Evolutionary conservation across 352 stramenopile genomes (phyloP).

Genomic region (Globisporangium lucens): DNA sequence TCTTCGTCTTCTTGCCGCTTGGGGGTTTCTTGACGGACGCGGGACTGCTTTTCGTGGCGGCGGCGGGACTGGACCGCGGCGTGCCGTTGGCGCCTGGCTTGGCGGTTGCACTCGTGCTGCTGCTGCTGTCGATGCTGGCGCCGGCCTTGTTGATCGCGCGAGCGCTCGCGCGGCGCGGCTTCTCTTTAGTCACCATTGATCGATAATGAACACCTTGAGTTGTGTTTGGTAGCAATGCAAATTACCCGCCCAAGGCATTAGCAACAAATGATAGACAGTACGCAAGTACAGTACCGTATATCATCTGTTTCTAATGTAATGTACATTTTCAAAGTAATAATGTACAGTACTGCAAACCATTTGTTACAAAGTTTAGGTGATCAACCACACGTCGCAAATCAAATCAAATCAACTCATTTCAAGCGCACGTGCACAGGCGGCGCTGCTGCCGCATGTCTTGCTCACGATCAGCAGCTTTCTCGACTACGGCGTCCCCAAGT

Average conservation of each 20-base stretch:
- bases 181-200: constrained; percentile 7
- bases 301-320: neutral
- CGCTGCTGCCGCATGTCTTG: neutral
- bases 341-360: neutral
- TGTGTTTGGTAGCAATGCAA: neutral
- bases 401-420: neutral
- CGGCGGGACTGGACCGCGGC: neutral
- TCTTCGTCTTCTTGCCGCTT: constrained; percentile 2
- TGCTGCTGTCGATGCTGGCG: constrained; percentile 10
- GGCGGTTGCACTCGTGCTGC: neutral
- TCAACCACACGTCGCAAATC: neutral
- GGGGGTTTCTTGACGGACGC: neutral
- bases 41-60: neutral
- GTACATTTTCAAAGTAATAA: neutral
- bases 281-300: neutral
- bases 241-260: neutral
- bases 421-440: neutral
- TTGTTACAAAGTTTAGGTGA: neutral
- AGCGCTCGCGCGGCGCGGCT: constrained; percentile 2
- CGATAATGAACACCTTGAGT: neutral
- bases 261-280: neutral
- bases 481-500: neutral
- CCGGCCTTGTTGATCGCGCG: constrained; percentile 15
- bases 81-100: constrained; percentile 1
- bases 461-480: neutral